Conservation (phyloP, 1,284 basidiomycete genomes). For the Ganoderma lucidum region DNA sequence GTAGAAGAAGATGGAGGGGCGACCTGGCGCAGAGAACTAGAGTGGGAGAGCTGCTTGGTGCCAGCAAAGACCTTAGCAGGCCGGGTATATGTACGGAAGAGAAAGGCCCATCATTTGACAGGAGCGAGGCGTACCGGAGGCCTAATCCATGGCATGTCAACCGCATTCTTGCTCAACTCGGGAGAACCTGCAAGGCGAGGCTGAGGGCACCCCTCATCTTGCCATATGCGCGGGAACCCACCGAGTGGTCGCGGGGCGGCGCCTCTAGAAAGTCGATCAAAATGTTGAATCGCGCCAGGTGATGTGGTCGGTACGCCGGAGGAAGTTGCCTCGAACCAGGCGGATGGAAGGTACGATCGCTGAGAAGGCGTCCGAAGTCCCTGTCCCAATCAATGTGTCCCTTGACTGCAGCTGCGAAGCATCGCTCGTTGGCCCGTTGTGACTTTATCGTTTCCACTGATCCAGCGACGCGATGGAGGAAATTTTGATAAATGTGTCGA, state of each 20-base stretch:
- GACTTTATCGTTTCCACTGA: slow-evolving; percentile 31
- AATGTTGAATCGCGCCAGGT: slow-evolving; percentile 36
- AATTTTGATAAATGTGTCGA: slow-evolving; percentile 33
- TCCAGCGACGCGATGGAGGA: slow-evolving; percentile 24
- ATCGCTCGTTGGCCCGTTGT: slow-evolving; percentile 25
- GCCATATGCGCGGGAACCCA: slow-evolving; percentile 37
- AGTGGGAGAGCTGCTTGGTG: slow-evolving; percentile 25
- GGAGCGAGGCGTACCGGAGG: slow-evolving; percentile 38
- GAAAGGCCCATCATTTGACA: slow-evolving; percentile 39
- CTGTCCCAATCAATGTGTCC: slow-evolving; percentile 27
- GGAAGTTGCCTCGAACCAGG: slow-evolving; percentile 27
- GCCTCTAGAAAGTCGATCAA: slow-evolving; percentile 37
- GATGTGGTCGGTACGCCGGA: slow-evolving; percentile 32
- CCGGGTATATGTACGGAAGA: slow-evolving; percentile 32
- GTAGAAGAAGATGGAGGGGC: slow-evolving; percentile 25
- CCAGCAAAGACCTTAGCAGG: slow-evolving; percentile 16
- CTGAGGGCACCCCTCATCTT: slow-evolving; percentile 41
- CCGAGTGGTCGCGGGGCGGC: slow-evolving; percentile 35
- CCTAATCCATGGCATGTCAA: slow-evolving; percentile 41
- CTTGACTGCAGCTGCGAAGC: slow-evolving; percentile 29
- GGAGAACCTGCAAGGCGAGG: slow-evolving; percentile 43
- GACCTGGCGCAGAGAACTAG: slow-evolving; percentile 32
- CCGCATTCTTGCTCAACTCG: slow-evolving; percentile 41
- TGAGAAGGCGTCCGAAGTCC: slow-evolving; percentile 29
- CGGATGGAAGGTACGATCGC: slow-evolving; percentile 31